Base-by-base conservation (phyloP, 2,329 filamentous ascomycete genomes). In the Lasiodiplodia gonubiensis region DNA sequence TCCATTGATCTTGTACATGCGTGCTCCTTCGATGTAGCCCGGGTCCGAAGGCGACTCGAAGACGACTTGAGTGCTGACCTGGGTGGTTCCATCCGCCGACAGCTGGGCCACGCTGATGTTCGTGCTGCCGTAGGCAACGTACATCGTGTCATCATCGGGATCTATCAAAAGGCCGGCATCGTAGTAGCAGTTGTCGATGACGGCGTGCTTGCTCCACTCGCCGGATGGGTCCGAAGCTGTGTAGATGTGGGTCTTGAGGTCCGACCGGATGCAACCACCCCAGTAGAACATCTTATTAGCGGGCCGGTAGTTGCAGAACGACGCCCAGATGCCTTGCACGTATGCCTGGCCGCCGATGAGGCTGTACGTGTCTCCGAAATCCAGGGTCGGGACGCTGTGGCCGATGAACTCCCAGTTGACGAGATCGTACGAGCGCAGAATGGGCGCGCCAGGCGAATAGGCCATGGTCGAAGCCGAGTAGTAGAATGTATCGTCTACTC, bases 101-200 rank as follows among this genome's bases (percentile, higher is more conserved):
- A 89, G 78, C 71, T 86, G 80, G 0, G 86, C 83, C 1, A 89
- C 81, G 10, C 70, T 76, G 63, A 88, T 81, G 2, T 83, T 77
- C 0, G 75, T 81, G 55, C 79, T 82, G 4, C 85, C 86, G 70
- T 86, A 87, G 0, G 81, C 84, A 0, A 89, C 82, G 63, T 88
- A 89, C 80, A 88, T 85, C 0, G 81, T 85, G 67, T 88, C 86
- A 37, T 88, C 81, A 27, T 86, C 84, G 60, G 42, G 42, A 46
- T 88, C 86, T 39, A 89, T 81, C n/a, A 88, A 73, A 0, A 89
- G 74, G 0, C 87, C 86, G 21, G 78, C 81, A 72, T 89, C 86
- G 70, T 89, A 89, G 71, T 86, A 87, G 74, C 86, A 89, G 1
- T 73, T 79, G 0, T 75, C 74, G 18, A 81, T 74, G 10, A 73